These are phyloP conservation scores for Suillus alpinus DNA, from an alignment of 768 basidiomycete genomes.

Conservation along the genomic window DNA sequence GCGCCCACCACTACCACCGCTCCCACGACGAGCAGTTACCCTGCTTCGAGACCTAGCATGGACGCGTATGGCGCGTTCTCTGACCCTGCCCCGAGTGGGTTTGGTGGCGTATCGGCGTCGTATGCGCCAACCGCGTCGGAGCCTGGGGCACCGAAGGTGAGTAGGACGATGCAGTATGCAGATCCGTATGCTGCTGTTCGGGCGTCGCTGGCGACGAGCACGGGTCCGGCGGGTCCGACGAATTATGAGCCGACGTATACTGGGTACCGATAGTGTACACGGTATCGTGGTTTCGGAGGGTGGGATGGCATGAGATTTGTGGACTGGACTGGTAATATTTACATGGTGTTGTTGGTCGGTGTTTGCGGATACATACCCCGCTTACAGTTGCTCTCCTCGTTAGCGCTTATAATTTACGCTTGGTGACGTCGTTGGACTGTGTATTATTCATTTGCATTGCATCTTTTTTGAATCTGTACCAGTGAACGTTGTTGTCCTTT, in stretches of 20 bases:
- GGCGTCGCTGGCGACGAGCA: slow-evolving; percentile 44
- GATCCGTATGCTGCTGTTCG: slow-evolving; percentile 85
- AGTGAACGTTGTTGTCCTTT: slow-evolving; percentile 14
- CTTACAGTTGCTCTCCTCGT: neutral
- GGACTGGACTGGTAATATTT: neutral
- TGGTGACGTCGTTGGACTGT: neutral
- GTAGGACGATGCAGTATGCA: slow-evolving; percentile 92
- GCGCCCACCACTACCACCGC: slow-evolving; percentile 32
- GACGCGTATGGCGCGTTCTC: slow-evolving; percentile 91
- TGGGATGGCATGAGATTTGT: neutral
- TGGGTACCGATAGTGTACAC: slow-evolving; percentile 41
- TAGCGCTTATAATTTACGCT: neutral
- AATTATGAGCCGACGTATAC: slow-evolving; percentile 51
- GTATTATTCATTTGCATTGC: slow-evolving; percentile 17
- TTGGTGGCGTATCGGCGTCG: slow-evolving; percentile 42
- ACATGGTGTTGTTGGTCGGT: neutral
- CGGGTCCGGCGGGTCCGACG: slow-evolving; percentile 37
- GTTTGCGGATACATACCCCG: neutral
- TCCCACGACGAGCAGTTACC: slow-evolving; percentile 7
- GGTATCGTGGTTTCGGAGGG: neutral
- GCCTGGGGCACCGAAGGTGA: slow-evolving; percentile 49
- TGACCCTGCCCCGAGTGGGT: slow-evolving; percentile 81
- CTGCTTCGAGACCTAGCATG: slow-evolving; percentile 60
- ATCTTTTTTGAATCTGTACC: slow-evolving; percentile 29
- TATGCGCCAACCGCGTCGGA: slow-evolving; percentile 33